Conservation (phyloP, 2,329 filamentous ascomycete genomes). For the Zasmidium cellare region DNA sequence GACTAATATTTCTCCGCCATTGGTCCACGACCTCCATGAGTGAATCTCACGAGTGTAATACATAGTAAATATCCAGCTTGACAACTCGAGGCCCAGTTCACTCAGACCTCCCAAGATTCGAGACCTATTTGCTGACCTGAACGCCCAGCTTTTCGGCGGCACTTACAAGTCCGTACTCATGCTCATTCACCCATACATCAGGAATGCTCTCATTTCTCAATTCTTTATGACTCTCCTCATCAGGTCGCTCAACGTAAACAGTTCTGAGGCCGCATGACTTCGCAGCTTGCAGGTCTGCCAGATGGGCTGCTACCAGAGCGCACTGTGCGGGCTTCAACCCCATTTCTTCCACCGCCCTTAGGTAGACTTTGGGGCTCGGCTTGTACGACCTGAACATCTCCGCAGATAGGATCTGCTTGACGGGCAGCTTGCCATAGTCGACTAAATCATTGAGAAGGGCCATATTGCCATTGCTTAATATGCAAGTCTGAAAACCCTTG, state of each 20-base stretch:
- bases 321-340: constrained; percentile 61
- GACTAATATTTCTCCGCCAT: too few species aligned
- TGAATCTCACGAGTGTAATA: too few species aligned
- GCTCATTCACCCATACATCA: constrained; percentile 60
- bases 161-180: constrained; percentile 51
- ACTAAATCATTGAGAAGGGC: constrained; percentile 66
- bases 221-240: constrained; percentile 64
- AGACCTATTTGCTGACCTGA: constrained; percentile 1
- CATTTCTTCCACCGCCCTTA: constrained; percentile 63
- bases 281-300: constrained; percentile 68
- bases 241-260: constrained; percentile 69
- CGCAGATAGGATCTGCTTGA: constrained; percentile 63
- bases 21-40: too few species aligned
- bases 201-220: constrained; percentile 62
- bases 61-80: too few species aligned
- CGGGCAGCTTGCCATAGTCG: constrained; percentile 59
- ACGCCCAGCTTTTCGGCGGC: constrained; percentile 41
- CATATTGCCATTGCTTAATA: constrained; percentile 73
- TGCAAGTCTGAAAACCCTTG: constrained; percentile 58
- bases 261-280: constrained; percentile 65
- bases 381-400: constrained; percentile 77
- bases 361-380: constrained; percentile 67
- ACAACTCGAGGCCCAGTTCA: too few species aligned
- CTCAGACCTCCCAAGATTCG: too few species aligned
- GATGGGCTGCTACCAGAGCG: constrained; percentile 75